Conservation (phyloP, 768 basidiomycete genomes). For the Sarcomyxa edulis region DNA sequence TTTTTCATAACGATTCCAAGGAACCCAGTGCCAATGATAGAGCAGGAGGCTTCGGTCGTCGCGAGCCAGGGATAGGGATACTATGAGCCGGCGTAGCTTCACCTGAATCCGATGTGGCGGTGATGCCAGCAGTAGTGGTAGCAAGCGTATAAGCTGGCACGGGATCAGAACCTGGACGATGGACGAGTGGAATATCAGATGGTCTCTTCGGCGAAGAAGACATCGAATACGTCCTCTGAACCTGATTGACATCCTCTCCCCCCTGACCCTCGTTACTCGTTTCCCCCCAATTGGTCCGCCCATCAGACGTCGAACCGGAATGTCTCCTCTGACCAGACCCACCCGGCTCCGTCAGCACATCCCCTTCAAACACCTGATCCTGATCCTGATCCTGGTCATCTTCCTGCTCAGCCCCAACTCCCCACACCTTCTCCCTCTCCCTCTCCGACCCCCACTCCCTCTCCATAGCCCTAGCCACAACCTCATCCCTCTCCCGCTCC, state of each 20-base stretch:
- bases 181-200: neutral
- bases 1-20: no score
- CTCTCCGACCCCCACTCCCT: neutral
- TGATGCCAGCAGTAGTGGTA: no score
- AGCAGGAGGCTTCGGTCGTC: no score
- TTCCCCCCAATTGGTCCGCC: slow-evolving; percentile 1
- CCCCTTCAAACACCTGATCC: slow-evolving; percentile 3
- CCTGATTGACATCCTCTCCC: no score
- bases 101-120: no score
- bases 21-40: no score
- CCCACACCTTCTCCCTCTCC: neutral
- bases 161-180: slow-evolving; percentile 5
- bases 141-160: no score
- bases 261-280: slow-evolving; percentile 1
- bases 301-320: slow-evolving; percentile 3
- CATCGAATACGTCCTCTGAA: slow-evolving; percentile 2
- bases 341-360: slow-evolving; percentile 1
- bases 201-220: neutral
- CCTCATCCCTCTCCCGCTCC: neutral
- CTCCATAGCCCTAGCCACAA: neutral
- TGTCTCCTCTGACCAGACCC: neutral
- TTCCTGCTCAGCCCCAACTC: neutral
- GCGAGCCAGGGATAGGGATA: no score
- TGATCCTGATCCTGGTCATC: neutral
- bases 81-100: no score